Conservation (phyloP, 768 basidiomycete genomes). For the Lentinula boryana region DNA sequence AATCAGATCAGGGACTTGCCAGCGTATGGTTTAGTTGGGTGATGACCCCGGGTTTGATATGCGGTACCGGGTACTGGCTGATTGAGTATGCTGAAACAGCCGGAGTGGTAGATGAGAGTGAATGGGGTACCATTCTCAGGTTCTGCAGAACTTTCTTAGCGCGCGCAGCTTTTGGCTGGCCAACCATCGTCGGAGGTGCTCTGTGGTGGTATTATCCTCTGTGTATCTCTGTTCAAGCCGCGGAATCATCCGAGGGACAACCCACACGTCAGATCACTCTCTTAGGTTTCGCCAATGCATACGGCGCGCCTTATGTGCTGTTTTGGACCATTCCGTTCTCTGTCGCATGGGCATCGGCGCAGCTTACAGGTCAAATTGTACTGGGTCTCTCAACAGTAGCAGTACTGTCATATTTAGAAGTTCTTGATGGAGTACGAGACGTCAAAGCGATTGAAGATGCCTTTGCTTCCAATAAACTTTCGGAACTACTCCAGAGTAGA, state of each 20-base stretch:
- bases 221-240: slow-evolving; percentile 58
- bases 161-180: slow-evolving; percentile 43
- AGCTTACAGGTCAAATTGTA: slow-evolving; percentile 79
- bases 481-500: slow-evolving; percentile 10
- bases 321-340: slow-evolving; percentile 69
- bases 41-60: slow-evolving; percentile 51
- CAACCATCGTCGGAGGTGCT: slow-evolving; percentile 46
- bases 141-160: slow-evolving; percentile 55
- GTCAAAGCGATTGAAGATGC: slow-evolving; percentile 45
- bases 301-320: slow-evolving; percentile 81
- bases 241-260: slow-evolving; percentile 21
- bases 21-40: slow-evolving; percentile 54
- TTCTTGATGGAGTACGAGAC: slow-evolving; percentile 79
- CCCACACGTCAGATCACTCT: slow-evolving; percentile 46
- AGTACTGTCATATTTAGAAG: slow-evolving; percentile 71
- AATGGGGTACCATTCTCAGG: slow-evolving; percentile 40
- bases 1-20: slow-evolving; percentile 72
- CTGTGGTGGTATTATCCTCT: slow-evolving; percentile 73
- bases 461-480: slow-evolving; percentile 43
- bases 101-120: slow-evolving; percentile 30
- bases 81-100: slow-evolving; percentile 74
- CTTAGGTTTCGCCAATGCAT: slow-evolving; percentile 85
- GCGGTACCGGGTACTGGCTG: slow-evolving; percentile 67
- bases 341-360: slow-evolving; percentile 58
- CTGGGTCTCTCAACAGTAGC: slow-evolving; percentile 60